phyloP scores from a whole-genome alignment of 2,329 filamentous ascomycete genomes.

The Cladosporium sp. region DNA sequence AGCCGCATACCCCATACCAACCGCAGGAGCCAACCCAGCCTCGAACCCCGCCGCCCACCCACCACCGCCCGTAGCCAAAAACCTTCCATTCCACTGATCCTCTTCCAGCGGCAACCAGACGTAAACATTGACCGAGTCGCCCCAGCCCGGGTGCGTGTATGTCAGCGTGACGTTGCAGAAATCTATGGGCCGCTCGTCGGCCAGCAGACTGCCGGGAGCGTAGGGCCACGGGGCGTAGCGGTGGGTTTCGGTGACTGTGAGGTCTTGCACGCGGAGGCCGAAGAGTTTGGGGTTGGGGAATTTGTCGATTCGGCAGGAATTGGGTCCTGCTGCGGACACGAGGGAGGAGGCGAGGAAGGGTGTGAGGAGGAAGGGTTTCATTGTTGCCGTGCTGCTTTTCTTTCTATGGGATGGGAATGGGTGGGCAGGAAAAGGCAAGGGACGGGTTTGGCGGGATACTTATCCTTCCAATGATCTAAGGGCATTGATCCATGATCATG shows the following conservation, averaged over 20 bases:
- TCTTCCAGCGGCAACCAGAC: slow-evolving; percentile 30
- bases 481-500: no score
- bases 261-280: neutral
- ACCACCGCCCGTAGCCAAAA: slow-evolving; percentile 37
- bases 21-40: slow-evolving; percentile 34
- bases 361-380: neutral
- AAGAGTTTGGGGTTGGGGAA: neutral
- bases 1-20: slow-evolving; percentile 36
- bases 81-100: slow-evolving; percentile 19
- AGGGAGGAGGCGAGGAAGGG: neutral
- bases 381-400: no score
- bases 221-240: slow-evolving; percentile 2
- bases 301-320: neutral
- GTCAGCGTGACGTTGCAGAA: slow-evolving; percentile 37
- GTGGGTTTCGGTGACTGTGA: neutral
- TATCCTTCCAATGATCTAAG: no score
- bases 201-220: neutral
- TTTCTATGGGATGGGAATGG: no score
- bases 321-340: neutral
- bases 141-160: slow-evolving; percentile 34
- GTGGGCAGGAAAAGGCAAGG: no score
- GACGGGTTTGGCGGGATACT: no score
- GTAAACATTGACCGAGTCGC: slow-evolving; percentile 31
- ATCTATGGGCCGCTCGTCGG: slow-evolving; percentile 8
- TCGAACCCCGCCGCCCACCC: slow-evolving; percentile 37